A percentile compares a stretch with the other conserved stretches of the same genome.
Conservation (phyloP, 768 basidiomycete genomes). For the Cyathus striatus region DNA sequence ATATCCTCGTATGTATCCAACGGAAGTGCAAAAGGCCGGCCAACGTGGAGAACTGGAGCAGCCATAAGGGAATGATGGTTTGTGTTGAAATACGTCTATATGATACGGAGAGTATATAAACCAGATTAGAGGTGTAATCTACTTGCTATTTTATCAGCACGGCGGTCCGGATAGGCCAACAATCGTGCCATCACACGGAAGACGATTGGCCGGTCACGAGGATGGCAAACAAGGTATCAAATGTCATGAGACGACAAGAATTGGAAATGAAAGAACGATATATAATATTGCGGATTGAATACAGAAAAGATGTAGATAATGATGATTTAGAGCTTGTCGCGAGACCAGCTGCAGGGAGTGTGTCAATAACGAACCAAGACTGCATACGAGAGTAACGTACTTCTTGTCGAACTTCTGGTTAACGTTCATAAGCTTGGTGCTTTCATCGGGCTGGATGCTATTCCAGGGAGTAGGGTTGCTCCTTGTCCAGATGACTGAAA, state of each 20-base stretch:
- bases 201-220: not conserved
- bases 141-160: no score
- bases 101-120: conserved; percentile 2
- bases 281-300: conserved; percentile 11
- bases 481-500: conserved; percentile 50
- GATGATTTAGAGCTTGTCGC: conserved; percentile 58
- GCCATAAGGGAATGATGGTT: not conserved
- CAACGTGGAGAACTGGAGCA: not conserved
- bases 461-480: conserved; percentile 90
- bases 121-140: no score
- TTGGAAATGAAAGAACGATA: conserved; percentile 7
- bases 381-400: no score
- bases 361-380: no score
- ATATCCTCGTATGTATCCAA: conserved; percentile 28
- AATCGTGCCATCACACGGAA: conserved; percentile 8
- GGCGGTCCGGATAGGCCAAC: not conserved
- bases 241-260: conserved; percentile 3
- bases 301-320: conserved; percentile 10
- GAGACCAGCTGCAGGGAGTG: conserved; percentile 64
- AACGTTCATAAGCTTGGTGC: conserved; percentile 63
- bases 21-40: conserved; percentile 7
- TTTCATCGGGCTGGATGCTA: conserved; percentile 68
- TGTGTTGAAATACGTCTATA: conserved; percentile 3
- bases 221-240: not conserved
- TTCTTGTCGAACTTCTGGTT: conserved; percentile 74